Evolutionary conservation across 2,329 filamentous ascomycete species (phyloP).

Genomic region (Parastagonospora avenae): DNA sequence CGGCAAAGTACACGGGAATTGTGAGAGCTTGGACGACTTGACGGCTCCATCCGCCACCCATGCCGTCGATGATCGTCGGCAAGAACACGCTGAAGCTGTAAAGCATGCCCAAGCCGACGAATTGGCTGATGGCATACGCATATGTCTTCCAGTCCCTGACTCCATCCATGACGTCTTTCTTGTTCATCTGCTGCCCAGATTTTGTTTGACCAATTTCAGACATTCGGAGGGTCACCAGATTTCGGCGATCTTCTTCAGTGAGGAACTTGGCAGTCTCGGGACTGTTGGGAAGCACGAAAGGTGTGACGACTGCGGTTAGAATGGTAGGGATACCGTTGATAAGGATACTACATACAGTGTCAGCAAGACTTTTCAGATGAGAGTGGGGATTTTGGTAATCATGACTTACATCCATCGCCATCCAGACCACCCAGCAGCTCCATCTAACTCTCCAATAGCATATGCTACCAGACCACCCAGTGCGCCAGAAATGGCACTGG

Average conservation of each 20-base stretch:
- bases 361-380: too few relatives aligned
- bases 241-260: slow-evolving; percentile 28
- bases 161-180: slow-evolving; percentile 56
- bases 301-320: slow-evolving; percentile 50
- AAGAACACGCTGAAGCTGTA: slow-evolving; percentile 36
- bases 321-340: slow-evolving; percentile 39
- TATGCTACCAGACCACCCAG: slow-evolving; percentile 51
- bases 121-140: slow-evolving; percentile 54
- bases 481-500: slow-evolving; percentile 59
- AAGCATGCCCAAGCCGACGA: slow-evolving; percentile 29
- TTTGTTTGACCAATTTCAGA: slow-evolving; percentile 51
- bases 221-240: slow-evolving; percentile 34
- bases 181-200: slow-evolving; percentile 53
- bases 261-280: slow-evolving; percentile 43
- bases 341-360: slow-evolving; percentile 14
- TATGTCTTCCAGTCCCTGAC: slow-evolving; percentile 45
- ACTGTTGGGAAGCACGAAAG: slow-evolving; percentile 59
- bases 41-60: slow-evolving; percentile 29
- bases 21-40: slow-evolving; percentile 37
- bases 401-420: slow-evolving; percentile 31
- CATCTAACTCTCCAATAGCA: slow-evolving; percentile 32
- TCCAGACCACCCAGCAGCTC: slow-evolving; percentile 24
- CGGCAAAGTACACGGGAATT: slow-evolving; percentile 37
- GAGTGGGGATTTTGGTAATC: background rate
- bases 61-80: slow-evolving; percentile 36